Percentiles rank a stretch among this genome's conserved stretches.
phyloP scores from a whole-genome alignment of 2,329 filamentous ascomycete species.

The Sclerotinia subarctica region DNA sequence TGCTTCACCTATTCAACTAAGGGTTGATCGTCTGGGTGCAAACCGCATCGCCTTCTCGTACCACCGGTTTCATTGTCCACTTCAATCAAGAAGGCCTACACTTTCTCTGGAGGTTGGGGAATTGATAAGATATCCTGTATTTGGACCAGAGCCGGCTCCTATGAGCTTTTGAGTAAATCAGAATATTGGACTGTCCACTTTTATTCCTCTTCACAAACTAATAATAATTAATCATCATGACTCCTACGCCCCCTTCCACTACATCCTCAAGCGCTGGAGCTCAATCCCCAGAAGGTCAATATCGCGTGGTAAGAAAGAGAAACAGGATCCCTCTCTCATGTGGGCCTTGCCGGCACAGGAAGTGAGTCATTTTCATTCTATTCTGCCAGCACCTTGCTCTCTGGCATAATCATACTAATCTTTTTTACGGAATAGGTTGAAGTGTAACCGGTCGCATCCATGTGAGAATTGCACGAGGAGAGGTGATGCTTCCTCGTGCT shows the following conservation, averaged over 20 bases:
- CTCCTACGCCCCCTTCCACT: constrained; percentile 73
- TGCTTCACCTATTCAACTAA: constrained; percentile 25
- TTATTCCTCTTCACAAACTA: constrained; percentile 23
- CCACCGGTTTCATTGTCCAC: constrained; percentile 26
- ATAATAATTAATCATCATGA: constrained; percentile 49
- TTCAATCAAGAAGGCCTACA: constrained; percentile 21
- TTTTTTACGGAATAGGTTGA: constrained; percentile 53
- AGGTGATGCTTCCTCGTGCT: constrained; percentile 75
- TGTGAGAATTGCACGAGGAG: constrained; percentile 95
- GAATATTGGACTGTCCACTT: constrained; percentile 21
- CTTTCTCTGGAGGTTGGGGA: constrained; percentile 19
- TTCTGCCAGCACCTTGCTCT: constrained; percentile 21
- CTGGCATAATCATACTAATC: constrained; percentile 38
- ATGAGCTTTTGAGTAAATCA: constrained; percentile 23
- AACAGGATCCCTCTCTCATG: constrained; percentile 91
- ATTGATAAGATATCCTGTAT: constrained; percentile 22
- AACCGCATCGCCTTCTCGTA: constrained; percentile 19
- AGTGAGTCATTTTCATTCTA: constrained; percentile 54
- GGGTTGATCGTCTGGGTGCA: constrained; percentile 21
- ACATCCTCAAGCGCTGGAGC: constrained; percentile 69
- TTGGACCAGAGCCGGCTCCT: constrained; percentile 25
- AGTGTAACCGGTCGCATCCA: constrained; percentile 88
- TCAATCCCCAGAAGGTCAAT: constrained; percentile 82
- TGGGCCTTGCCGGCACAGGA: constrained; percentile 84
- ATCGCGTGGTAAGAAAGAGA: constrained; percentile 83